These are phyloP conservation scores for Pestalotiopsis sp. DNA, from an alignment of 2,329 filamentous ascomycete genomes.

Conservation along the genomic window DNA sequence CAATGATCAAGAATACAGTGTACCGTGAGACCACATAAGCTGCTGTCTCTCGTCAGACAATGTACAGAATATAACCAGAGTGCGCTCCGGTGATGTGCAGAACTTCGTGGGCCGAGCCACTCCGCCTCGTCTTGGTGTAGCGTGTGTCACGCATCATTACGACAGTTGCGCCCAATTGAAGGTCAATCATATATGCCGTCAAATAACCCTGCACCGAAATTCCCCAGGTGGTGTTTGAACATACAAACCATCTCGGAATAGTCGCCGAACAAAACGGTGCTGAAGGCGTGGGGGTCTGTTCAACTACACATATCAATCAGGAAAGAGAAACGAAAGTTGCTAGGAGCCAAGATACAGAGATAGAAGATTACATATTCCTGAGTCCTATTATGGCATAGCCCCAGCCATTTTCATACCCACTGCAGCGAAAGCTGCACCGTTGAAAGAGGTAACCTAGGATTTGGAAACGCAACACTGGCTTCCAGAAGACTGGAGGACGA, in stretches of 20 bases:
- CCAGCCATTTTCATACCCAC: neutral
- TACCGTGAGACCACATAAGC: conserved; percentile 15
- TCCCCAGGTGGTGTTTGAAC: neutral
- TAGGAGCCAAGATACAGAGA: neutral
- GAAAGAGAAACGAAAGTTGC: neutral
- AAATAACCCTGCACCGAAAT: too few species aligned
- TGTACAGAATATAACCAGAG: neutral
- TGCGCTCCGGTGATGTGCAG: neutral
- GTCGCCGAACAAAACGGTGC: neutral
- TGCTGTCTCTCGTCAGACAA: conserved; percentile 7
- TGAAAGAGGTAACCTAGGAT: neutral
- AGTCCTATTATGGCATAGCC: neutral
- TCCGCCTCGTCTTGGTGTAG: neutral
- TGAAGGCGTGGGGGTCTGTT: neutral
- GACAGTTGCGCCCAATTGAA: neutral
- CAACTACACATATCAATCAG: neutral
- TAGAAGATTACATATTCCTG: neutral
- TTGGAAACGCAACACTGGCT: neutral
- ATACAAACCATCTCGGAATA: neutral
- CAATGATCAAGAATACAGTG: conserved; percentile 2
- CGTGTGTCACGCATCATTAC: neutral
- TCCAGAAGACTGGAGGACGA: conserved; percentile 2
- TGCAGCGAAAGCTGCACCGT: neutral
- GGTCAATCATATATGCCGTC: too few species aligned
- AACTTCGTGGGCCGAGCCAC: neutral